Conservation (phyloP, 2,329 filamentous ascomycete species). For the Emergomyces africanus region DNA sequence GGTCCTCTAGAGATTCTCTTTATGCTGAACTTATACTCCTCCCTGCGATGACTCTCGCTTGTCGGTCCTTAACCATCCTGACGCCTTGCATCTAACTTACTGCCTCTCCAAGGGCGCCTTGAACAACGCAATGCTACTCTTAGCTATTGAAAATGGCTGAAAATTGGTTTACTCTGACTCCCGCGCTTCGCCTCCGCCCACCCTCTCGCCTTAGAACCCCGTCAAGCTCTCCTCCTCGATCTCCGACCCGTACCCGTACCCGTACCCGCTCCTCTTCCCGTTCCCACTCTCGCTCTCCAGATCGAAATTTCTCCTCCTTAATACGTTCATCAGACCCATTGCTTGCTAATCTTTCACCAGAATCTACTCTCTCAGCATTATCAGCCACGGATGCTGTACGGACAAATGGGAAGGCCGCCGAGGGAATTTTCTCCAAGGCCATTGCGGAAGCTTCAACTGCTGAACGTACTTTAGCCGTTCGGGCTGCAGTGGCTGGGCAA, state of each 20-base stretch:
- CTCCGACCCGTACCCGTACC: too few relatives aligned
- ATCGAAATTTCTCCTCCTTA: constrained; percentile 23
- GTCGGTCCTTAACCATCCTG: background rate
- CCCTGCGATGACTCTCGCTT: background rate
- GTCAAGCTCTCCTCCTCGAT: constrained; percentile 16
- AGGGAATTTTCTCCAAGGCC: constrained; percentile 34
- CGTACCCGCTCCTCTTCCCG: too few relatives aligned
- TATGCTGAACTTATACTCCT: background rate
- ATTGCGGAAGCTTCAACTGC: constrained; percentile 43
- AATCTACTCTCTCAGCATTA: constrained; percentile 40
- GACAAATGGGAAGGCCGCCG: constrained; percentile 23
- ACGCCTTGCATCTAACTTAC: background rate
- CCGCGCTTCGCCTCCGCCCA: constrained; percentile 16
- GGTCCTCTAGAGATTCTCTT: background rate
- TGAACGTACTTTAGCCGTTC: constrained; percentile 46
- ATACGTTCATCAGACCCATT: constrained; percentile 34
- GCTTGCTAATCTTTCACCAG: constrained; percentile 41
- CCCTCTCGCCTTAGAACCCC: constrained; percentile 3
- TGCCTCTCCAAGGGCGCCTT: constrained; percentile 13
- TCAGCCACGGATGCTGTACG: constrained; percentile 30
- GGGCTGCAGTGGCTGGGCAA: constrained; percentile 47
- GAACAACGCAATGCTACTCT: constrained; percentile 13
- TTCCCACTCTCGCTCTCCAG: constrained; percentile 27
- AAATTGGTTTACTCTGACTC: constrained; percentile 17
- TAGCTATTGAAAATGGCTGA: constrained; percentile 21